Percentiles rank a stretch among this genome's conserved stretches.
phyloP scores from a whole-genome alignment of 2,329 filamentous ascomycete species.

The Cordyceps cicadae region DNA sequence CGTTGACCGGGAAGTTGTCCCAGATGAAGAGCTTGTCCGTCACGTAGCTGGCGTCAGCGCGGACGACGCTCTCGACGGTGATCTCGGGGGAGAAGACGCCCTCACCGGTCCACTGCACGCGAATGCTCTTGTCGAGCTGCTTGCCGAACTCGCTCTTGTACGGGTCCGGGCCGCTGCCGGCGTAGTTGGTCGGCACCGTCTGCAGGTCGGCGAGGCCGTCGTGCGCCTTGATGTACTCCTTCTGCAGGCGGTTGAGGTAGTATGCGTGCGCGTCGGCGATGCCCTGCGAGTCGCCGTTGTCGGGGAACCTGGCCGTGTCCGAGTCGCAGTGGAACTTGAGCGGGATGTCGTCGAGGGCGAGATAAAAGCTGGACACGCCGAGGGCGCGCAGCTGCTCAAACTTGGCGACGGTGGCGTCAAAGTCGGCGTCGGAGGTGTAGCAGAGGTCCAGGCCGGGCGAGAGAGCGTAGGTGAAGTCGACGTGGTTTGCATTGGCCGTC shows the following conservation, averaged over 20 bases:
- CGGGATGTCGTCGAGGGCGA: conserved; percentile 14
- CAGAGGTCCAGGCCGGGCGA: conserved; percentile 14
- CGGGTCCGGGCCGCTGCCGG: conserved; percentile 9
- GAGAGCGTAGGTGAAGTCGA: conserved; percentile 14
- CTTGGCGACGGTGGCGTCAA: conserved; percentile 13
- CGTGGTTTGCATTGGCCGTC: conserved; percentile 15
- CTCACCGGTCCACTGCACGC: conserved; percentile 15
- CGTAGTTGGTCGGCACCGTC: conserved; percentile 14
- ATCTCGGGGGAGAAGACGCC: conserved; percentile 13
- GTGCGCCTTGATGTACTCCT: conserved; percentile 12
- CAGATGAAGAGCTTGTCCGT: conserved; percentile 15
- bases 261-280: conserved; percentile 12
- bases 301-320: conserved; percentile 9
- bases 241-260: conserved; percentile 15
- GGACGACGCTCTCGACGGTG: conserved; percentile 12
- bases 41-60: conserved; percentile 11
- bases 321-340: conserved; percentile 12
- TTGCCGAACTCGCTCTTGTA: conserved; percentile 14
- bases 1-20: conserved; percentile 16
- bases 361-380: conserved; percentile 14
- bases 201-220: conserved; percentile 11
- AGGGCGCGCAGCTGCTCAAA: conserved; percentile 14
- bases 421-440: conserved; percentile 14
- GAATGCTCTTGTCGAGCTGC: conserved; percentile 10
- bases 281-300: conserved; percentile 5